A percentile compares a stretch with the other conserved stretches of the same genome.
These are phyloP conservation scores for Monosporozyma unispora DNA, from an alignment of 805 yeast genomes.

Conservation along the genomic window DNA sequence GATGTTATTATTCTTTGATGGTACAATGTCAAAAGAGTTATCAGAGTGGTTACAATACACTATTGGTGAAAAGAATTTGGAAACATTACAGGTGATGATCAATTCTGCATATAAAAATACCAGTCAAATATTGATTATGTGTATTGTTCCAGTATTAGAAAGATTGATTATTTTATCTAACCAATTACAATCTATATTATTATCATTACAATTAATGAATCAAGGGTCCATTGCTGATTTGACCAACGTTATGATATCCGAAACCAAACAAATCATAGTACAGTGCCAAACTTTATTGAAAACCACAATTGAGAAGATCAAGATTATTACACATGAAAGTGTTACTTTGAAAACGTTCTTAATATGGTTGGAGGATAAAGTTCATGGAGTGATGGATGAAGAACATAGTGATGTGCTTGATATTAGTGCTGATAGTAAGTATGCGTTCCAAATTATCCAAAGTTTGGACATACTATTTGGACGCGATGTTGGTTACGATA, in stretches of 20 bases:
- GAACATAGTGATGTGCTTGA: conserved; percentile 11
- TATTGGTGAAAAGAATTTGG: conserved; percentile 57
- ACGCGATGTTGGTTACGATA: neutral
- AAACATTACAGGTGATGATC: conserved; percentile 45
- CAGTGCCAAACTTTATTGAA: conserved; percentile 7
- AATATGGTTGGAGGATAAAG: conserved; percentile 18
- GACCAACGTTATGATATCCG: neutral
- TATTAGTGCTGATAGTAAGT: conserved; percentile 4
- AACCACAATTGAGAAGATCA: conserved; percentile 7
- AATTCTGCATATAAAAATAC: conserved; percentile 42
- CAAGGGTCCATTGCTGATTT: neutral
- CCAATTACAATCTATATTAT: conserved; percentile 5
- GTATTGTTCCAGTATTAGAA: conserved; percentile 48
- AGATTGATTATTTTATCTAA: conserved; percentile 37
- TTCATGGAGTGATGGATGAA: conserved; percentile 14
- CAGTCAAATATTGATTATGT: conserved; percentile 39
- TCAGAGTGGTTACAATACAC: conserved; percentile 56
- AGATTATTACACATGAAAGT: conserved; percentile 10
- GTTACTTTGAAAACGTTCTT: conserved; percentile 10
- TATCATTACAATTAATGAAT: conserved; percentile 1
- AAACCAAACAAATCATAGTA: neutral
- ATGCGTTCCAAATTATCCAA: conserved; percentile 6
- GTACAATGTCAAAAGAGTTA: conserved; percentile 40
- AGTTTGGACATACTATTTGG: conserved; percentile 4
- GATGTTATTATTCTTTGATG: conserved; percentile 32